These are phyloP conservation scores for Evansstolkia leycettana DNA, from an alignment of 495 filamentous ascomycete species.

Conservation along the genomic window DNA sequence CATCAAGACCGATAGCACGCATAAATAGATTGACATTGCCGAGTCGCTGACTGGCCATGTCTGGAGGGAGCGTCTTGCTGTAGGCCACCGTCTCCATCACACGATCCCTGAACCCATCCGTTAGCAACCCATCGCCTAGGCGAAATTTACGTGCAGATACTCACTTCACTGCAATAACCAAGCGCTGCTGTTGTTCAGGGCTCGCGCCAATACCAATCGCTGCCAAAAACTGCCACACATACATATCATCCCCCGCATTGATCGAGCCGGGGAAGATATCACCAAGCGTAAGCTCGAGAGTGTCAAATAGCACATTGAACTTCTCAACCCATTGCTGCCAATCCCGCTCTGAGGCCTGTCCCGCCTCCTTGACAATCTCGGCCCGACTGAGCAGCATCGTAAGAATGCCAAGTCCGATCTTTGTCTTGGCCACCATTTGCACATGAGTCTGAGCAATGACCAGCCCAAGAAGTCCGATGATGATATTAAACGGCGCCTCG, in stretches of 20 bases:
- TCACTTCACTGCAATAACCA: constrained; percentile 89
- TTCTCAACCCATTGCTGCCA: constrained; percentile 74
- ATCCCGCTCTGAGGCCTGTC: constrained; percentile 52
- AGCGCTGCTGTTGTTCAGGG: constrained; percentile 82
- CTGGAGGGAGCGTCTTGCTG: constrained; percentile 75
- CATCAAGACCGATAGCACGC: constrained; percentile 93
- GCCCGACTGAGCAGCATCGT: constrained; percentile 93
- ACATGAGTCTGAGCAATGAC: constrained; percentile 74
- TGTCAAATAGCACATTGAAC: constrained; percentile 79
- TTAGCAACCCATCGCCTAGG: constrained; percentile 7
- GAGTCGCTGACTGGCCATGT: constrained; percentile 67
- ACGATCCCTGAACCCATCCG: constrained; percentile 48
- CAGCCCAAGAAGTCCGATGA: constrained; percentile 76
- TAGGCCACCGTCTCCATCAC: constrained; percentile 92
- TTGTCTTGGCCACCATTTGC: constrained; percentile 63
- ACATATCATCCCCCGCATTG: constrained; percentile 74
- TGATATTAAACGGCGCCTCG: constrained; percentile 80
- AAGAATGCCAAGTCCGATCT: constrained; percentile 75
- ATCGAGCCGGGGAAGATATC: constrained; percentile 79
- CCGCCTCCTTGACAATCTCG: constrained; percentile 78
- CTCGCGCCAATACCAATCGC: constrained; percentile 85
- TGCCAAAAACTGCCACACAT: constrained; percentile 96
- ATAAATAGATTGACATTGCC: constrained; percentile 96
- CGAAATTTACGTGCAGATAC: constrained; percentile 9
- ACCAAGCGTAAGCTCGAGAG: constrained; percentile 67